Conservation (phyloP, 345 rosid species). For the Melaleuca alternifolia region DNA sequence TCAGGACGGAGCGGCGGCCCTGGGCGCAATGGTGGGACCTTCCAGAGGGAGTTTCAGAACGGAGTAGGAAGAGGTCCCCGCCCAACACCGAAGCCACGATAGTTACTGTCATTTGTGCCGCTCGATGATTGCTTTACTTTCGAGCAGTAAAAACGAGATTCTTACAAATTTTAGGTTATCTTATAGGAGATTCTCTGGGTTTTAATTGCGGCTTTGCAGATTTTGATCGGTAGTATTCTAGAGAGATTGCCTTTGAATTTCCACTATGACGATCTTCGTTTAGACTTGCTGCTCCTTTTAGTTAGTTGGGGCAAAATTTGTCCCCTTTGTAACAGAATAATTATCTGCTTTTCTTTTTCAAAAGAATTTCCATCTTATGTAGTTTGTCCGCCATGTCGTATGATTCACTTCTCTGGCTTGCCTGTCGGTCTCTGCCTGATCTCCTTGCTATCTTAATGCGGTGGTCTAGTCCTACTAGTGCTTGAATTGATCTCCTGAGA, state of each 20-base stretch:
- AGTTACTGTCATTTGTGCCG: background rate
- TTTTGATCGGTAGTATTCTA: background rate
- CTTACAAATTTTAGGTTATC: background rate
- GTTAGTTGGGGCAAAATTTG: background rate
- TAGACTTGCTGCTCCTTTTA: background rate
- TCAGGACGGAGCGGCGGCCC: conserved; percentile 15
- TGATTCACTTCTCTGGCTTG: background rate
- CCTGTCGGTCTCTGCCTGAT: background rate
- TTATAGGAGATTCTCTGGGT: background rate
- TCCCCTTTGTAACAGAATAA: background rate
- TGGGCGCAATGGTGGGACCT: conserved; percentile 18
- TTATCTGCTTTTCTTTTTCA: background rate
- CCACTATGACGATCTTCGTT: background rate
- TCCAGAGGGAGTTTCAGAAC: conserved; percentile 14
- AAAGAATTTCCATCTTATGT: background rate
- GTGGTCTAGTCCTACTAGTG: background rate
- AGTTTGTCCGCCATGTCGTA: background rate
- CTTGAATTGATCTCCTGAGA: background rate
- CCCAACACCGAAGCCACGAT: background rate
- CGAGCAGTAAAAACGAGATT: background rate
- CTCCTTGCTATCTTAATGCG: background rate
- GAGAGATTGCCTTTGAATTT: background rate
- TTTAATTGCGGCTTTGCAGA: background rate
- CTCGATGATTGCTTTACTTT: background rate
- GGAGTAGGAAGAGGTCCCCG: conserved; percentile 1